A percentile compares a stretch with the other conserved stretches of the same genome.
These are phyloP conservation scores for Ocimum tenuiflorum DNA, from an alignment of 257 asterid genomes.

Conservation along the genomic window DNA sequence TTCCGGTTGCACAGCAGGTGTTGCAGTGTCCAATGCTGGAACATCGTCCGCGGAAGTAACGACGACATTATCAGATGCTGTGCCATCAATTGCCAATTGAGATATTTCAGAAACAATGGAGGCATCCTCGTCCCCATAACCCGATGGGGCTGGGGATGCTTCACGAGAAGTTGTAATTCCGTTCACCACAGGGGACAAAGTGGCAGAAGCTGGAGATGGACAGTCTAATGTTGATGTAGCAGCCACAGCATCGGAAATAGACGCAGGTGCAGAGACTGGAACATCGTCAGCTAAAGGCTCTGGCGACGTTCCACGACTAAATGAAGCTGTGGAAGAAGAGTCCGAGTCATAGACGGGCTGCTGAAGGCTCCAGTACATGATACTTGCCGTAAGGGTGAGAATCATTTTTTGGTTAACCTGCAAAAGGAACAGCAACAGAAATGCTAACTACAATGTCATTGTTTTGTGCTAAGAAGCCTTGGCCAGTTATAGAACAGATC, in stretches of 20 bases:
- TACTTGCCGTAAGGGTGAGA: slow-evolving; percentile 85
- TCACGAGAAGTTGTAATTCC: slow-evolving; percentile 30
- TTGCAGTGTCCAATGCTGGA: slow-evolving; percentile 25
- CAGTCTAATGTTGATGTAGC: slow-evolving; percentile 33
- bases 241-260: slow-evolving; percentile 30
- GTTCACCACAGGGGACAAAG: slow-evolving; percentile 29
- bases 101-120: slow-evolving; percentile 42
- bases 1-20: slow-evolving; percentile 13
- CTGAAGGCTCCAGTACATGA: slow-evolving; percentile 95
- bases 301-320: slow-evolving; percentile 43
- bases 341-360: slow-evolving; percentile 64
- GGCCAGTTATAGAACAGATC: neutral
- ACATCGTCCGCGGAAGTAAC: slow-evolving; percentile 26
- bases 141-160: slow-evolving; percentile 43
- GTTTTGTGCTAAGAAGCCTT: neutral
- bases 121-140: slow-evolving; percentile 48
- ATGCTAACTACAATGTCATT: neutral
- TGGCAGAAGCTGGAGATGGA: slow-evolving; percentile 31
- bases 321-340: slow-evolving; percentile 43
- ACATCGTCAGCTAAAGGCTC: slow-evolving; percentile 28
- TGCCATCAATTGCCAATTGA: slow-evolving; percentile 35
- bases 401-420: slow-evolving; percentile 99
- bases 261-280: slow-evolving; percentile 31
- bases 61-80: slow-evolving; percentile 35
- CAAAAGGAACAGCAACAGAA: slow-evolving; percentile 14